Evolutionary conservation across 2,329 filamentous ascomycete genomes (phyloP).

Genomic region (Fusarium sp.): DNA sequence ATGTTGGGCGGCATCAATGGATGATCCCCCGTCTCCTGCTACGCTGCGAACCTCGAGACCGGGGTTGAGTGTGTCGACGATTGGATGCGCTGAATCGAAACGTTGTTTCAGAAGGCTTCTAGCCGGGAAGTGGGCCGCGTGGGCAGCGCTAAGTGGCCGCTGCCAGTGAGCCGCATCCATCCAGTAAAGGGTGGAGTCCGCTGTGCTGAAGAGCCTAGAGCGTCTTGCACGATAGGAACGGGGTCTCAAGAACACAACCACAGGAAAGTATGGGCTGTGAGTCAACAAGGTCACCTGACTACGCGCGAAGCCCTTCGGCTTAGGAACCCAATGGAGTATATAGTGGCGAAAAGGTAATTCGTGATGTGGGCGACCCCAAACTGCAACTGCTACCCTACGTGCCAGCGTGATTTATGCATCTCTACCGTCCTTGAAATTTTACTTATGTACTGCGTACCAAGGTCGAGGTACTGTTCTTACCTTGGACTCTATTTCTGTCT

Average conservation of each 20-base stretch:
- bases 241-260: background rate
- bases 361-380: no score
- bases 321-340: no score
- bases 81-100: constrained; percentile 43
- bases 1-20: constrained; percentile 36
- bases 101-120: constrained; percentile 45
- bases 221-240: no score
- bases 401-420: no score
- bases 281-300: background rate
- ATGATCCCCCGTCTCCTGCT: constrained; percentile 19
- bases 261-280: background rate
- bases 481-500: background rate
- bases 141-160: constrained; percentile 27
- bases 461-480: no score
- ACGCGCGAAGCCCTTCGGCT: no score
- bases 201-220: background rate
- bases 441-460: no score
- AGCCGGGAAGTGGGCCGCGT: constrained; percentile 1
- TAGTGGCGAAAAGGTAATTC: no score
- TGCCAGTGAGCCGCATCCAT: background rate
- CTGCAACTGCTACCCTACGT: no score
- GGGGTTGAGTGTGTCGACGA: constrained; percentile 41
- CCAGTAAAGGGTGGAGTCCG: background rate
- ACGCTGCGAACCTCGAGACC: constrained; percentile 39
- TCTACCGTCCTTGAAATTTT: no score